Evolutionary conservation across 371 early-diverging fungal genomes (phyloP).

Genomic region (Phascolomyces articulosus): DNA sequence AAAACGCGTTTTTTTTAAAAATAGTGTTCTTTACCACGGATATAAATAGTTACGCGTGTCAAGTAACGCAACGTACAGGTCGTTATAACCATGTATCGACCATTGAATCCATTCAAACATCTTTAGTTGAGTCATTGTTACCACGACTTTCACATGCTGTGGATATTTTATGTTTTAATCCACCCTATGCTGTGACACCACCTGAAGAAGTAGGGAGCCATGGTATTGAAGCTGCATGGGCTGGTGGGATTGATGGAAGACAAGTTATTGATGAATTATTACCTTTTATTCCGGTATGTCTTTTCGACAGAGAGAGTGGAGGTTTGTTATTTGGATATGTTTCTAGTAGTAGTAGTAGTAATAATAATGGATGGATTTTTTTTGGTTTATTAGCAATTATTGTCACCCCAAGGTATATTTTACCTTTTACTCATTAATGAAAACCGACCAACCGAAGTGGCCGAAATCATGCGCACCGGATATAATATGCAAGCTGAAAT

Average conservation of each 20-base stretch:
- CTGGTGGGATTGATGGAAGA: slow-evolving; percentile 93
- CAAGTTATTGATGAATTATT: slow-evolving; percentile 88
- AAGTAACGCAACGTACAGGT: slow-evolving; percentile 69
- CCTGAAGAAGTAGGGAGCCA: slow-evolving; percentile 74
- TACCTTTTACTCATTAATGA: slow-evolving; percentile 91
- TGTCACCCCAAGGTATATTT: slow-evolving; percentile 76
- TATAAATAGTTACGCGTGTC: slow-evolving; percentile 78
- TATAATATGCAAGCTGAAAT: slow-evolving; percentile 49
- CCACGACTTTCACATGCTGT: slow-evolving; percentile 57
- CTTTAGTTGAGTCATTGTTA: slow-evolving; percentile 57
- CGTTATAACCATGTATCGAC: slow-evolving; percentile 48
- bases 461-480: slow-evolving; percentile 46
- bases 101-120: slow-evolving; percentile 64
- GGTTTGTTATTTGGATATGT: not conserved
- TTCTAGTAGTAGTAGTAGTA: too few species aligned
- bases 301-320: too few species aligned
- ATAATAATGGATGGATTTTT: too few species aligned
- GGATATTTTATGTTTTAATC: slow-evolving; percentile 93
- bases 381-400: slow-evolving; percentile 44
- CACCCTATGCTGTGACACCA: slow-evolving; percentile 90
- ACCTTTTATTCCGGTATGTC: slow-evolving; percentile 65
- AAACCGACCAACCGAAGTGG: slow-evolving; percentile 88
- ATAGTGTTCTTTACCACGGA: slow-evolving; percentile 74
- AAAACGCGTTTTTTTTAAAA: too few species aligned
- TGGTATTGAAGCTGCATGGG: slow-evolving; percentile 90